Conservation (phyloP, 148 eudicot species). For the Polygonum aviculare region DNA sequence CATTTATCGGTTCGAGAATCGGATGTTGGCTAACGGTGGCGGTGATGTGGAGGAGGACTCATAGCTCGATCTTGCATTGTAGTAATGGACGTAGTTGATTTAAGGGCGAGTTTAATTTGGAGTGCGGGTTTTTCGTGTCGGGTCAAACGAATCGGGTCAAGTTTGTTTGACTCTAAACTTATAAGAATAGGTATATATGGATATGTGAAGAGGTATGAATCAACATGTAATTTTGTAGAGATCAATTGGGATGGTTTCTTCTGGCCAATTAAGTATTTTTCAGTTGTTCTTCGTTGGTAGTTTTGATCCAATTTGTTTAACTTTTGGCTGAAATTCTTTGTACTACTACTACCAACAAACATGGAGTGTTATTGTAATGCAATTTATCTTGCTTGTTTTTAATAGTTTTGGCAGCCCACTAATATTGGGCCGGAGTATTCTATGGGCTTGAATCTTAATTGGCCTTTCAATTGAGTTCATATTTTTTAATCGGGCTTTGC, state of each 20-base stretch:
- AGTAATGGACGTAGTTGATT: too few species aligned
- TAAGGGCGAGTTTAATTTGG: not conserved
- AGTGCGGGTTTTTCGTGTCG: not conserved
- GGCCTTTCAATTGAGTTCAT: not conserved
- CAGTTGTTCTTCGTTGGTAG: not conserved
- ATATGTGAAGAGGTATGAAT: not conserved
- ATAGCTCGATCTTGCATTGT: not conserved
- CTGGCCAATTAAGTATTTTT: not conserved
- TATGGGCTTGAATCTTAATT: not conserved
- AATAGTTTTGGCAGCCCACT: too few species aligned
- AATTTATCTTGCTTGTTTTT: too few species aligned
- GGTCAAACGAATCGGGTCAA: not conserved
- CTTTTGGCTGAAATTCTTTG: too few species aligned
- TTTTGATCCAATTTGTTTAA: not conserved
- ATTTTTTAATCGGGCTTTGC: too few species aligned
- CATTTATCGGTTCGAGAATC: slow-evolving; percentile 40
- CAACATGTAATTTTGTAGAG: not conserved
- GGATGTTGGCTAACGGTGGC: slow-evolving; percentile 1
- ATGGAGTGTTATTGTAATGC: too few species aligned
- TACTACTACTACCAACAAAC: too few species aligned
- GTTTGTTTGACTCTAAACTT: not conserved
- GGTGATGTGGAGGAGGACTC: not conserved
- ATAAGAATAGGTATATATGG: too few species aligned
- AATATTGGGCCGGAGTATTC: not conserved
- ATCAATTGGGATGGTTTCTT: not conserved